Evolutionary conservation across 2,329 filamentous ascomycete genomes (phyloP).

Genomic region (Aspergillus terreus): DNA sequence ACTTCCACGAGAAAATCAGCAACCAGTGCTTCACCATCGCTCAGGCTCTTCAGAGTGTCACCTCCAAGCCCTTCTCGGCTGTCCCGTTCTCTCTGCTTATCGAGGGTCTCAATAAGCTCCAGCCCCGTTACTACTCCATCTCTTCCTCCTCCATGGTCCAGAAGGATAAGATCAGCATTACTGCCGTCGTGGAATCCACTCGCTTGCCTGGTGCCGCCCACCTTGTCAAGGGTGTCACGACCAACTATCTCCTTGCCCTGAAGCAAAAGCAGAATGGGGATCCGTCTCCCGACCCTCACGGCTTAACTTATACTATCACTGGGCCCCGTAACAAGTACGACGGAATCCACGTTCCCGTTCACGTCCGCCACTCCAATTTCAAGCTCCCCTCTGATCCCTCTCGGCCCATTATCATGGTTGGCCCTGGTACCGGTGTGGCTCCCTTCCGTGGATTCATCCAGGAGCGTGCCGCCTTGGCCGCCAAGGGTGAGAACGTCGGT

Average conservation of each 20-base stretch:
- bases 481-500: conserved; percentile 76
- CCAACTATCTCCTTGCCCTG: conserved; percentile 90
- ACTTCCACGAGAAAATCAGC: conserved; percentile 83
- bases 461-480: conserved; percentile 80
- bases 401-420: conserved; percentile 93
- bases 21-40: conserved; percentile 85
- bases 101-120: conserved; percentile 89
- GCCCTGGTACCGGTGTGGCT: conserved; percentile 92
- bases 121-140: conserved; percentile 98
- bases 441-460: conserved; percentile 95
- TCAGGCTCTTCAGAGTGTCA: conserved; percentile 71
- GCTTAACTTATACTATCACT: conserved; percentile 77
- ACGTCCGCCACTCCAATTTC: conserved; percentile 98
- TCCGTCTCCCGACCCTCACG: conserved; percentile 72
- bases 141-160: conserved; percentile 94
- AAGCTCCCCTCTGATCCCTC: conserved; percentile 93
- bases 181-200: conserved; percentile 86
- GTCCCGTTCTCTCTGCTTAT: conserved; percentile 94
- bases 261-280: conserved; percentile 97
- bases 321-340: conserved; percentile 97
- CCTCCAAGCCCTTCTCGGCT: conserved; percentile 71
- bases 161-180: conserved; percentile 91
- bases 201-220: conserved; percentile 70
- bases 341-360: conserved; percentile 88
- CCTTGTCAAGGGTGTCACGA: conserved; percentile 88